These are phyloP conservation scores for Chaetomiaceae sp. DNA, from an alignment of 2,329 filamentous ascomycete species.

Conservation along the genomic window DNA sequence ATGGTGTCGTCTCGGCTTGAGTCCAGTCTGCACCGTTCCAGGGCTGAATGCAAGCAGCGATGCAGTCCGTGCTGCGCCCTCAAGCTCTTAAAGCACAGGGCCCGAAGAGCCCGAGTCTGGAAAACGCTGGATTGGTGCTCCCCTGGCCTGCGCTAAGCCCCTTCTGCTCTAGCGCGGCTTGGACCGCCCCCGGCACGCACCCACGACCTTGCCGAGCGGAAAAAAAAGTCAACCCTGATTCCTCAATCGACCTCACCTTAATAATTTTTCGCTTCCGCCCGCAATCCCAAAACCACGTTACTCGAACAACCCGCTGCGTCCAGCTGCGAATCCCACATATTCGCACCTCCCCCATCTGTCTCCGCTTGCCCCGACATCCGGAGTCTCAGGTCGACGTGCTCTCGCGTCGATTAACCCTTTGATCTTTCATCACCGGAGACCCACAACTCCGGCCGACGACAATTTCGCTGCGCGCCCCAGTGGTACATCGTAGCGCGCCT, in stretches of 20 bases:
- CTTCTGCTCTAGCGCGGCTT: conserved; percentile 9
- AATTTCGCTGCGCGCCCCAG: conserved; percentile 27
- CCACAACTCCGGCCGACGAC: conserved; percentile 18
- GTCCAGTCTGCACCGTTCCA: too few species aligned
- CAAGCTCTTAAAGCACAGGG: too few species aligned
- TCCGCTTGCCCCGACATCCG: conserved; percentile 13
- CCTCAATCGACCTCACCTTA: conserved; percentile 18
- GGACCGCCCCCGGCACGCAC: conserved; percentile 2
- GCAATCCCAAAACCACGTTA: conserved; percentile 14
- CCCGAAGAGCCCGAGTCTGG: too few species aligned
- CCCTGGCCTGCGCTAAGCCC: conserved; percentile 13
- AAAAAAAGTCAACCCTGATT: conserved; percentile 28
- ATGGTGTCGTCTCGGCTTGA: too few species aligned
- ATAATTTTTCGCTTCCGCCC: conserved; percentile 23
- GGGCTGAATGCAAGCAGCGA: too few species aligned
- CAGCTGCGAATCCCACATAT: conserved; percentile 13
- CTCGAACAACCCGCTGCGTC: conserved; percentile 10
- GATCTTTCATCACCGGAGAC: conserved; percentile 9
- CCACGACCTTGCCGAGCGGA: conserved; percentile 15
- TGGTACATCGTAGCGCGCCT: conserved; percentile 29
- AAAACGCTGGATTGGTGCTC: too few species aligned
- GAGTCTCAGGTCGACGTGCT: conserved; percentile 4
- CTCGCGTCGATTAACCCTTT: conserved; percentile 1
- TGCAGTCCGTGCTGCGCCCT: too few species aligned
- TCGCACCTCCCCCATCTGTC: conserved; percentile 15